Evolutionary conservation across 2,329 filamentous ascomycete genomes (phyloP), one percentile per base, ranked within the genome.

Genomic region (Apiospora sp.): DNA sequence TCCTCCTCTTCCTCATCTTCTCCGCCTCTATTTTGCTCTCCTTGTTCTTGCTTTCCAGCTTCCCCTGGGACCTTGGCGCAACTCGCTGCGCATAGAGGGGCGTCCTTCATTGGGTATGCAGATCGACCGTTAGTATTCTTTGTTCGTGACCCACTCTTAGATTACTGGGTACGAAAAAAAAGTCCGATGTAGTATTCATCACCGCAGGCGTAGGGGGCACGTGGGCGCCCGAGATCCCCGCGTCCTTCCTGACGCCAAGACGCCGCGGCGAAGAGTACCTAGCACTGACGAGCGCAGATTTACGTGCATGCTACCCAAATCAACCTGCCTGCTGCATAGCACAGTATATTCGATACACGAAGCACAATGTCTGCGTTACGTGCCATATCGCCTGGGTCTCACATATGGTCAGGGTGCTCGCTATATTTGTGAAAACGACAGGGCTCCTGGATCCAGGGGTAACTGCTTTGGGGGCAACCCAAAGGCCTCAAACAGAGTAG

Each of bases 111-210:
- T 64, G 58, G 34, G 34, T 30, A 30, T 64, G 58, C 19, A 64
- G 58, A 64, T 64, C 58, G 58, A 41, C 30, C 58, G 34, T 64
- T 64, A n/a, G 58, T n/a, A 8, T 64, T 4, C 19, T 64, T 64
- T 41, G 12, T 19, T 37, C n/a, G 1, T 14, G 58, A n/a, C 58
- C 58, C 58, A 64, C 58, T 41, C 8, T 5, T 10, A 41, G 30
- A 24, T 64, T 41, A 64, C 34, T 64, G 58, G 58, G 34, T 64
- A 64, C 41, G 58, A 22, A 61, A 64, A 61, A 61, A 64, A 64
- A 64, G 58, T 64, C 58, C 58, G 58, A 64, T 64, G 58, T 64
- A 64, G 58, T 41, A 64, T 64, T 64, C 30, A 64, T 64, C 58
- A 64, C 58, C 58, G 22, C 58, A 41, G 58, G 58, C 58, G 58